Evolutionary conservation across 495 filamentous ascomycete species (phyloP), one percentile per base, ranked within the genome.

Genomic region (Tuber borchii): DNA sequence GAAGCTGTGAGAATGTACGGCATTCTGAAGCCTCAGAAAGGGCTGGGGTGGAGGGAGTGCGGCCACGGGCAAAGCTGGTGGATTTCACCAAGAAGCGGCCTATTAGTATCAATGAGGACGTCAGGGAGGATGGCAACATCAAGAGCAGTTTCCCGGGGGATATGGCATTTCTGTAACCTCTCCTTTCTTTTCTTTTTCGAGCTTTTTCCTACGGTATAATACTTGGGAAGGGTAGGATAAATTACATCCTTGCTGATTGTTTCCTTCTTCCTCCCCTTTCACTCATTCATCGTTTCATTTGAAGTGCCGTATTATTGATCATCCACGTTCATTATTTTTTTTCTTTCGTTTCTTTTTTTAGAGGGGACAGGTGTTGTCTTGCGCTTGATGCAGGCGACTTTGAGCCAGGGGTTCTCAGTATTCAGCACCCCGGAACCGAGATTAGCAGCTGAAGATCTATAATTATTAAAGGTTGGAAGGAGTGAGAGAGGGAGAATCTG

Each of bases 51-150:
- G 78, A 79, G 39, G 12, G 73, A 34, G 48, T 69, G 51, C 76
- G 73, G 56, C 78, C 72, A 45, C 78, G 78, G 26, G 78, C 78
- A 51, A 79, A 79, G 43, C 77, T 79, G 22, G 78, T 79, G 9
- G 78, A 79, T 75, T 79, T 79, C 37, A 79, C 78, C 14, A 79
- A 79, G 61, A 79, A 79, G n/a, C 74, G 78, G 34, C 78, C 78
- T 61, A 73, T 79, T 65, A 72, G 78, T 73, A 79, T 79, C 20
- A 79, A 77, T 17, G 78, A 79, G 40, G 76, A 79, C 69, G 71
- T 45, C 42, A 71, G 72, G 14, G 78, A 75, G 10, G 78, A 79
- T 69, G 73, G 78, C 40, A 68, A 77, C 71, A 79, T 73, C 22
- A 76, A 76, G 20, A 56, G 72, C 22, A 79, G 73, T 44, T 79